phyloP scores from a whole-genome alignment of 495 filamentous ascomycete genomes.

The Rhizodiscina lignyota region DNA sequence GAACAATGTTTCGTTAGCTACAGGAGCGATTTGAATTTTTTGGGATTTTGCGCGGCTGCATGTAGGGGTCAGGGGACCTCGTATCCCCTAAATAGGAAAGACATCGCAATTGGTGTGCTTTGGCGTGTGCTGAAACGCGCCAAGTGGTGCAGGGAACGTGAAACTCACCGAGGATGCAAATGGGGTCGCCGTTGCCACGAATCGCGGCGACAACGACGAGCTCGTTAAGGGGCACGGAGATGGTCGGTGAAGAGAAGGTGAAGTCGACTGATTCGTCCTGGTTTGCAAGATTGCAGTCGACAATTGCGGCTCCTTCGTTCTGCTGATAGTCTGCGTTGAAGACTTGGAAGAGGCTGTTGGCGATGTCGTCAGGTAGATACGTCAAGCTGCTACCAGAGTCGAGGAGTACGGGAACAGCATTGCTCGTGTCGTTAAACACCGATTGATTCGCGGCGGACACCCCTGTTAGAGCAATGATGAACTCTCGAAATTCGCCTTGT shows the following conservation, averaged over 20 bases:
- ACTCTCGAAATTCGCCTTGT: conserved; percentile 41
- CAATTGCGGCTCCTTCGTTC: conserved; percentile 41
- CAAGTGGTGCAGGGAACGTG: conserved; percentile 7
- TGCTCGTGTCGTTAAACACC: conserved; percentile 34
- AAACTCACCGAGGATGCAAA: conserved; percentile 42
- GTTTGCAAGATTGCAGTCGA: conserved; percentile 53
- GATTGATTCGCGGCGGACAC: conserved; percentile 30
- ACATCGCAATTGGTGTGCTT: no score
- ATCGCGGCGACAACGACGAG: conserved; percentile 55
- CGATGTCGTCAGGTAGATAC: conserved; percentile 63
- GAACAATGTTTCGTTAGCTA: not conserved
- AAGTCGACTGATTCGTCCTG: conserved; percentile 34
- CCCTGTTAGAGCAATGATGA: conserved; percentile 64
- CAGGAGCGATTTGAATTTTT: no score
- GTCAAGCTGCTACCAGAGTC: conserved; percentile 87
- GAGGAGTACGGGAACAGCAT: conserved; percentile 56
- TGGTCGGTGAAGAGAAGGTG: conserved; percentile 56
- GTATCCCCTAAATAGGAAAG: no score
- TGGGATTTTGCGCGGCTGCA: no score
- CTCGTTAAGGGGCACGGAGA: conserved; percentile 59
- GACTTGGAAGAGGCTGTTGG: conserved; percentile 41
- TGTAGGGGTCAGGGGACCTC: no score
- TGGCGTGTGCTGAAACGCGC: not conserved
- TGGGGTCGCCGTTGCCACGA: conserved; percentile 26
- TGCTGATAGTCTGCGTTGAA: conserved; percentile 47